phyloP scores from a whole-genome alignment of 2,329 filamentous ascomycete genomes.

The Keithomyces neogunnii region DNA sequence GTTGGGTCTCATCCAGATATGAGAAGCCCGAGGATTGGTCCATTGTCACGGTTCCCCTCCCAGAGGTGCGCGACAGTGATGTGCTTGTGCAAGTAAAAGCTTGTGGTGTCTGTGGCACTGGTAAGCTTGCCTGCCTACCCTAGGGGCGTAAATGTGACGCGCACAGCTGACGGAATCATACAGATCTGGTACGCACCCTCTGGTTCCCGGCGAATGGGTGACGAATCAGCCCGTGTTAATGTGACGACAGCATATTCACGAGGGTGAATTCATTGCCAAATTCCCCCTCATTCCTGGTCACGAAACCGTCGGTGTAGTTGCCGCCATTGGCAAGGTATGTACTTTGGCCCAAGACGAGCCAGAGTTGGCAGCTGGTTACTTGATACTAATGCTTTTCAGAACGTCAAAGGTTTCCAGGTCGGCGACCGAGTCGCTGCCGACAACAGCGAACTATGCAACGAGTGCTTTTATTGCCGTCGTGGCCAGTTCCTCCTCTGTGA shows the following conservation, averaged over 20 bases:
- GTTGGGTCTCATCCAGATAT: constrained; percentile 31
- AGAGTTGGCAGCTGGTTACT: neutral
- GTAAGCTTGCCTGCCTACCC: constrained; percentile 21
- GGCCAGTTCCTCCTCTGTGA: constrained; percentile 62
- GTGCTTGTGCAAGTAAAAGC: constrained; percentile 60
- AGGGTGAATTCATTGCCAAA: constrained; percentile 57
- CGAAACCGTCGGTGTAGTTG: constrained; percentile 59
- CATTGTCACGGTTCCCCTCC: constrained; percentile 54
- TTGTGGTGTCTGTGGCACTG: constrained; percentile 54
- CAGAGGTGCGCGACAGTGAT: constrained; percentile 50
- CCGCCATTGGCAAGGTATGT: constrained; percentile 39
- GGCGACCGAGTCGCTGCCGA: constrained; percentile 58
- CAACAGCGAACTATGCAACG: constrained; percentile 58
- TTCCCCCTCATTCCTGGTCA: constrained; percentile 62
- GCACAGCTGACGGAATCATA: constrained; percentile 12
- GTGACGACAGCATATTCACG: constrained; percentile 44
- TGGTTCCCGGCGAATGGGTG: neutral
- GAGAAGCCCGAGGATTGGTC: constrained; percentile 53
- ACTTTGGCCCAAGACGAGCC: neutral
- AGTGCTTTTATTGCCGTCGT: constrained; percentile 66
- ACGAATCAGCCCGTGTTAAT: neutral
- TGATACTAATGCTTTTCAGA: constrained; percentile 16
- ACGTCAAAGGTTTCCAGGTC: constrained; percentile 51
- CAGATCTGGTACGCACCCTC: constrained; percentile 26
- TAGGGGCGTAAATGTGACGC: neutral